Evolutionary conservation across 495 filamentous ascomycete species (phyloP), one percentile per base, ranked within the genome.

Genomic region (Xylaria flabelliformis): DNA sequence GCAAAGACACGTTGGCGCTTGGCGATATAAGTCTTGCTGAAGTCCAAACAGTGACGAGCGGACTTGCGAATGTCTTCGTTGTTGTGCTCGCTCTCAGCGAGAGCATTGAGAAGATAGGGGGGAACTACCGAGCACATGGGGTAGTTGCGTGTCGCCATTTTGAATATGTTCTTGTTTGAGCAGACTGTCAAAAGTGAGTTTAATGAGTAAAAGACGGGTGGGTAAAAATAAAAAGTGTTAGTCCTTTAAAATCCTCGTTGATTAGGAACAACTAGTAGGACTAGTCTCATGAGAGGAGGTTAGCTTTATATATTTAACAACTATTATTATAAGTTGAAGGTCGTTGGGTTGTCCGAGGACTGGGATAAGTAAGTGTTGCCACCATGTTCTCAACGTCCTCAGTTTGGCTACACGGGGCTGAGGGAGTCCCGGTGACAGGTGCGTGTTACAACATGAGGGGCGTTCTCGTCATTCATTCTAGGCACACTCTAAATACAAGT

Each of bases 91-190:
- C 76, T 79, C 4, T 80, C 76, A 51, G 77, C 77, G 59, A 83
- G 80, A 69, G 80, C 77, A 63, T 59, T 68, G 34, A 83, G 80
- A 32, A 83, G 74, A 67, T 83, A 80, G 2, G 82, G 81, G 5
- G 82, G 82, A 26, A 82, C 80, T 42, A 82, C 78, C 48, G 68
- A 77, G 72, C 82, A 82, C 59, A 82, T 73, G 39, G 78, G 58
- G 68, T 63, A 64, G 34, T 66, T 64, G 12, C 59, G 74, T 55
- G 73, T 44, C 12, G 75, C 71, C 77, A 79, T 79, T 17, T 76
- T 79, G 69, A 56, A 65, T 69, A 24, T 50, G 19, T 70, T 41
- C 8, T 29, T 58, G 50, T 64, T 3, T 64, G 34, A 21, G 42
- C 3, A 56, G 3, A 34, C 51, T 63, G 36, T 36, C 58, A 55